Evolutionary conservation across 2,329 filamentous ascomycete genomes (phyloP), one percentile per base, ranked within the genome.

Genomic region (Magnaporthiopsis rhizophila): DNA sequence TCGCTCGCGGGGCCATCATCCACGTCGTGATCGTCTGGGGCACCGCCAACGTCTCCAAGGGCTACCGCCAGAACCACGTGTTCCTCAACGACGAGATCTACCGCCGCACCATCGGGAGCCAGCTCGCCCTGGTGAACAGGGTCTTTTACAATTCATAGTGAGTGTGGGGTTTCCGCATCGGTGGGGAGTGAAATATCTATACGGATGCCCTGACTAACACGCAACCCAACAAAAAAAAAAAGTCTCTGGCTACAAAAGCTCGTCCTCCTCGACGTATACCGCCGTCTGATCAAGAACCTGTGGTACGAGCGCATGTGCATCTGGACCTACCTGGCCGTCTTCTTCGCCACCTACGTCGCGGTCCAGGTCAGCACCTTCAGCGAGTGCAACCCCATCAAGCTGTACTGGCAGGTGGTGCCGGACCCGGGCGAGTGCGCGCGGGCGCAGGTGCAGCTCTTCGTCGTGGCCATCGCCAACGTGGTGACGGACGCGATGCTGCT

Each of bases 401-500:
- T 63, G 45, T 63, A 58, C 32, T 63, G 62, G 62, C 62, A 63
- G 56, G 56, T 59, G 11, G 56, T 45, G 32, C 56, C 62, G 12
- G 62, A 58, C 38, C 62, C 62, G 15, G 62, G 62, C 58, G 45
- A 21, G 62, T 63, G 62, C 56, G 53, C 57, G 8, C 12, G 38
- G 12, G 62, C 56, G 24, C 53, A 59, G 24, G 11, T 58, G 53
- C 53, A 63, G 24, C 62, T 63, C 12, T 24, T 63, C 21, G 62
- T 58, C n/a, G 53, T 38, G 24, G 62, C 53, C 32, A 30, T 58
- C 3, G 34, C 30, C 24, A 78, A 77, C 65, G 76, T 78, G 53
- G 66, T 69, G 9, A 76, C 74, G 21, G 76, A 79, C 58, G 68
- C 77, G 24, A 67, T 70, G 6, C 73, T 79, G 32, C 74, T 78